Evolutionary conservation across 75 land plant species (phyloP).

Genomic region (Pinus tabuliformis): DNA sequence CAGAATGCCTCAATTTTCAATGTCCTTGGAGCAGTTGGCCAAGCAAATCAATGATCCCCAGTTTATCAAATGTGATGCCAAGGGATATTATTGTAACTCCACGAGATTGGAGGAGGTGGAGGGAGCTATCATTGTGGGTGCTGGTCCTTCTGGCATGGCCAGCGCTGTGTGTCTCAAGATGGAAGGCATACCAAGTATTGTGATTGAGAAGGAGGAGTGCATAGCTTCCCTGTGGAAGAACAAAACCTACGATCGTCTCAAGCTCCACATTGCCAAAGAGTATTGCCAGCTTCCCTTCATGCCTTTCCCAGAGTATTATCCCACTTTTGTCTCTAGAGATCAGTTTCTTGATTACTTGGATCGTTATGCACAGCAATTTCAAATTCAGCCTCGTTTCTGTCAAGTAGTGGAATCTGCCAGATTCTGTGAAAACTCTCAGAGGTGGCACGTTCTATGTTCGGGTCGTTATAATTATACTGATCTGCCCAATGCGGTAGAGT

Average conservation of each 20-base stretch:
- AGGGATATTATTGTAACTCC: neutral
- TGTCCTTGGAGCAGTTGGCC: neutral
- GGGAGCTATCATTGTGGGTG: conserved; percentile 69
- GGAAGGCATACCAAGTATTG: conserved; percentile 34
- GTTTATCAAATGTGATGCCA: neutral
- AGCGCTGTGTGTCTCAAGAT: conserved; percentile 44
- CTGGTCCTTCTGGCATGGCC: conserved; percentile 70
- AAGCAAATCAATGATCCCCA: neutral
- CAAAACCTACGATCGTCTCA: conserved; percentile 50
- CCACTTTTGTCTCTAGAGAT: conserved; percentile 38
- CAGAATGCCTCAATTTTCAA: neutral
- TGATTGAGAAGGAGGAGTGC: conserved; percentile 65
- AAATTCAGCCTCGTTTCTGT: conserved; percentile 34
- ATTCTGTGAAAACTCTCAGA: neutral
- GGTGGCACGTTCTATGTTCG: conserved; percentile 15
- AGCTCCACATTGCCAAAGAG: conserved; percentile 53
- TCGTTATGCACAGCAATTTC: conserved; percentile 31
- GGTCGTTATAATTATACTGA: neutral
- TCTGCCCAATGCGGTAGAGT: neutral
- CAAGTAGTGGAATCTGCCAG: conserved; percentile 26
- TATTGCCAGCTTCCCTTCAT: conserved; percentile 52
- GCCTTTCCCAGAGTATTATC: conserved; percentile 34
- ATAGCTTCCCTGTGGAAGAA: conserved; percentile 58
- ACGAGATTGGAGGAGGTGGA: neutral
- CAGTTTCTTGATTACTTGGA: conserved; percentile 62